Conservation (phyloP, 352 stramenopile species). For the Phytophthora multivora region DNA sequence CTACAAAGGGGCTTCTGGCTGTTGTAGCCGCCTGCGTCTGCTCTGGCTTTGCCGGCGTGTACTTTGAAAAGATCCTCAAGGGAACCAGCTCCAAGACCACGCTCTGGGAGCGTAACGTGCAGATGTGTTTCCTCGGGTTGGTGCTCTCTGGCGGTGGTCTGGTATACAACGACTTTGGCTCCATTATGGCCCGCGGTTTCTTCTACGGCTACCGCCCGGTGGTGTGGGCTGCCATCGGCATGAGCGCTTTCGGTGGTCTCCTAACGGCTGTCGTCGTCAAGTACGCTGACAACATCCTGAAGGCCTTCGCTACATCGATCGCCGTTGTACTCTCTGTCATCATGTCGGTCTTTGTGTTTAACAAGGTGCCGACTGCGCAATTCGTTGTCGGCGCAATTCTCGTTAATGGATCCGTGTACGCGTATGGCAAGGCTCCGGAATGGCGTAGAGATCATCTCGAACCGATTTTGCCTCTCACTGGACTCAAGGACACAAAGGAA, state of each 20-base stretch:
- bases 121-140: slow-evolving; percentile 82
- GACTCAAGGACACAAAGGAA: slow-evolving; percentile 16
- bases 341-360: slow-evolving; percentile 84
- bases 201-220: slow-evolving; percentile 86
- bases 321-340: slow-evolving; percentile 83
- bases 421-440: slow-evolving; percentile 66
- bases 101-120: slow-evolving; percentile 85
- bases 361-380: slow-evolving; percentile 77
- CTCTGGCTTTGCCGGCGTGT: slow-evolving; percentile 85
- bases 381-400: slow-evolving; percentile 77
- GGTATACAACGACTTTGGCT: slow-evolving; percentile 65
- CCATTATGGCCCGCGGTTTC: slow-evolving; percentile 59
- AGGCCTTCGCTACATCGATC: slow-evolving; percentile 87
- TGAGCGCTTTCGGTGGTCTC: slow-evolving; percentile 75
- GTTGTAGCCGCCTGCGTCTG: slow-evolving; percentile 76
- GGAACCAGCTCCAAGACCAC: slow-evolving; percentile 55
- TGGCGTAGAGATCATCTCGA: slow-evolving; percentile 34
- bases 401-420: slow-evolving; percentile 84
- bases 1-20: slow-evolving; percentile 65
- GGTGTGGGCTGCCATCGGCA: slow-evolving; percentile 71
- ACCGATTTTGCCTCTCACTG: slow-evolving; percentile 23
- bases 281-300: slow-evolving; percentile 89
- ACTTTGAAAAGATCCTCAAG: slow-evolving; percentile 91
- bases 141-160: slow-evolving; percentile 62
- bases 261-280: slow-evolving; percentile 87